phyloP scores from a whole-genome alignment of 2,329 filamentous ascomycete genomes.

The Dactylellina drechsleri region DNA sequence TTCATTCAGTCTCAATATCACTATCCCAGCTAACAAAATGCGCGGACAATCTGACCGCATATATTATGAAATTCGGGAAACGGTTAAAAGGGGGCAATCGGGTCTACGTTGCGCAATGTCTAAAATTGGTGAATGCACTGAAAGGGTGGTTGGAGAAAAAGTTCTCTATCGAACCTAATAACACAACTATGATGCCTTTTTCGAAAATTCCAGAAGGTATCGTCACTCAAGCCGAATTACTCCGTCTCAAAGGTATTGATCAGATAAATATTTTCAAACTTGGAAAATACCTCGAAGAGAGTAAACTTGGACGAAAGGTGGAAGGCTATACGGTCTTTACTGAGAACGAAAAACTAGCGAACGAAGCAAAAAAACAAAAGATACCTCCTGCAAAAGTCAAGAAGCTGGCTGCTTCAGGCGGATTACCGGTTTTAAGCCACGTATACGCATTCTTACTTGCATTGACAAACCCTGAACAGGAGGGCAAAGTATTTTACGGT shows the following conservation, averaged over 20 bases:
- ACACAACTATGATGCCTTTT: constrained; percentile 59
- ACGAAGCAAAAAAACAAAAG: constrained; percentile 55
- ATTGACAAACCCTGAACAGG: constrained; percentile 83
- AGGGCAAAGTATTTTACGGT: constrained; percentile 74
- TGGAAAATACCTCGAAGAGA: constrained; percentile 86
- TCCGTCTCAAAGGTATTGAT: constrained; percentile 86
- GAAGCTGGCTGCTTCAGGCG: constrained; percentile 56
- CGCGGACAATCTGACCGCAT: constrained; percentile 78
- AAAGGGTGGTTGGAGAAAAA: constrained; percentile 73
- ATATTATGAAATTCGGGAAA: constrained; percentile 87
- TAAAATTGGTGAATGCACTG: constrained; percentile 83
- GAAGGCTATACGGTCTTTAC: constrained; percentile 81
- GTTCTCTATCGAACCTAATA: constrained; percentile 56
- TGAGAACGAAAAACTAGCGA: constrained; percentile 65
- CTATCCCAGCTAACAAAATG: constrained; percentile 77
- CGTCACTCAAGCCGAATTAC: constrained; percentile 76
- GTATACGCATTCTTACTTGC: constrained; percentile 77
- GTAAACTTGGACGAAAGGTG: constrained; percentile 91
- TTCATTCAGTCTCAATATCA: constrained; percentile 81
- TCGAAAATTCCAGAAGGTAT: constrained; percentile 70
- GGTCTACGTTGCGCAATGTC: constrained; percentile 87
- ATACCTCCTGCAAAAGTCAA: constrained; percentile 44
- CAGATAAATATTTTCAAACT: constrained; percentile 95
- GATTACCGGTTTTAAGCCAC: constrained; percentile 70
- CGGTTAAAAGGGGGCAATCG: constrained; percentile 89